Evolutionary conservation across 2,329 filamentous ascomycete species (phyloP).

Genomic region (Neopestalotiopsis sp.): DNA sequence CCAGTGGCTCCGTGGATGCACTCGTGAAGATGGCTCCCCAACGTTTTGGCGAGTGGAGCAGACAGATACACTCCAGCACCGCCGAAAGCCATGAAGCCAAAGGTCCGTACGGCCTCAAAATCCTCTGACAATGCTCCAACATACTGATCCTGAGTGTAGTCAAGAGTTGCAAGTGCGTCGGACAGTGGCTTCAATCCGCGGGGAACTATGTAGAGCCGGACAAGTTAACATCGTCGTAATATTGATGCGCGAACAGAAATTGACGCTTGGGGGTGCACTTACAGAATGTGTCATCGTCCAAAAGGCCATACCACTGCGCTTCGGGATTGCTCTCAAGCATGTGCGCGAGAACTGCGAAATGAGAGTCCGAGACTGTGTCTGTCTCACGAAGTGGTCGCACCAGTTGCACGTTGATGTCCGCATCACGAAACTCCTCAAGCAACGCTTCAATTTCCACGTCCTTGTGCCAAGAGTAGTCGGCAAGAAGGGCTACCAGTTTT

Average conservation of each 20-base stretch:
- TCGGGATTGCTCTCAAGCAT: slow-evolving; percentile 48
- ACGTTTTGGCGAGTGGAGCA: slow-evolving; percentile 51
- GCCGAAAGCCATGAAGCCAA: slow-evolving; percentile 65
- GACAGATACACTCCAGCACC: slow-evolving; percentile 66
- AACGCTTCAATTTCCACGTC: slow-evolving; percentile 36
- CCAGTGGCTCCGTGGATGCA: slow-evolving; percentile 51
- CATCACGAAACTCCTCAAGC: slow-evolving; percentile 37
- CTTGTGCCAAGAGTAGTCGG: slow-evolving; percentile 44
- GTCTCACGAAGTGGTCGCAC: slow-evolving; percentile 37
- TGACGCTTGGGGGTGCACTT: background rate
- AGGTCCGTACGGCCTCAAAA: slow-evolving; percentile 52
- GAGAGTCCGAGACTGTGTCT: slow-evolving; percentile 55
- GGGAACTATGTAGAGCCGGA: slow-evolving; percentile 31
- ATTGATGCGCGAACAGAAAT: background rate
- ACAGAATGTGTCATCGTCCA: slow-evolving; percentile 69
- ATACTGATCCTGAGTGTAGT: slow-evolving; percentile 55
- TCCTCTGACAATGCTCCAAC: slow-evolving; percentile 64
- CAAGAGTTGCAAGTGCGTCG: slow-evolving; percentile 50
- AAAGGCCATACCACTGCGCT: slow-evolving; percentile 60
- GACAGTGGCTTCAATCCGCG: slow-evolving; percentile 56
- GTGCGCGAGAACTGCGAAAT: slow-evolving; percentile 60
- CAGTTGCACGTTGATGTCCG: slow-evolving; percentile 40
- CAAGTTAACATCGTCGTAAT: background rate
- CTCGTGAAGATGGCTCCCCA: slow-evolving; percentile 51
- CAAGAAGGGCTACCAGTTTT: slow-evolving; percentile 55